Base-by-base conservation (phyloP, 768 basidiomycete genomes). In the Podaxis sp. region DNA sequence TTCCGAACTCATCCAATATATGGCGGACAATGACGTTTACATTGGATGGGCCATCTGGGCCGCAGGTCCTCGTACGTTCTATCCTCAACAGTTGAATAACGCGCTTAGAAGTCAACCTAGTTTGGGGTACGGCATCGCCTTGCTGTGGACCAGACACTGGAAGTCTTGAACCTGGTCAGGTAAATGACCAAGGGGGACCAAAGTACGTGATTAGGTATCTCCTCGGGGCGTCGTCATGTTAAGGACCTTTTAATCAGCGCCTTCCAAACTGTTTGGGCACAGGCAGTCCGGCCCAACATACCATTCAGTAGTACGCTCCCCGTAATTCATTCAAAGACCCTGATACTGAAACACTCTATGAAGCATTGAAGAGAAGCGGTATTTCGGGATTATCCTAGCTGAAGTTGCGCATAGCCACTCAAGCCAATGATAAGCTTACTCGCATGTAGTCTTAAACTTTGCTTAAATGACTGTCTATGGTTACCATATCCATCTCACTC, bases 31-130 rank as follows among this genome's bases (percentile, higher is more conserved):
- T 61, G 76, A 78, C 44, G 79, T 71, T 35, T 80, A 78, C 65
- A 79, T 80, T 50, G 79, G 79, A 13, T 80, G 78, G 79, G 58
- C 76, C 2, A 74, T 77, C 47, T 80, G 79, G 79, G 79, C 79
- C 62, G 79, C 79, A 32, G 79, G 79, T 42, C 79, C 79, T 18
- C 59, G 77, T 79, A 64, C 27, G 74, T 73, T 47, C 11, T 28
- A 42, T n/a, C 10, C 16, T n/a, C 23, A 9, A 2, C 32, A 5
- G 10, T 7, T 40, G 16, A 18, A n/a, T 9, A 14, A 3, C 4
- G 9, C n/a, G 2, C 23, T 28, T 4, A 32, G 6, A 28, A 42
- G 21, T 32, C 1, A 13, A n/a, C 28, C 11, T 62, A 79, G 77
- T 80, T 35, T 80, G 78, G 79, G 78, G 79, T 6, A 74, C 74